Percentiles rank a stretch among this genome's conserved stretches.
Conservation (phyloP, 2,329 filamentous ascomycete genomes). For the Didymella sp. region DNA sequence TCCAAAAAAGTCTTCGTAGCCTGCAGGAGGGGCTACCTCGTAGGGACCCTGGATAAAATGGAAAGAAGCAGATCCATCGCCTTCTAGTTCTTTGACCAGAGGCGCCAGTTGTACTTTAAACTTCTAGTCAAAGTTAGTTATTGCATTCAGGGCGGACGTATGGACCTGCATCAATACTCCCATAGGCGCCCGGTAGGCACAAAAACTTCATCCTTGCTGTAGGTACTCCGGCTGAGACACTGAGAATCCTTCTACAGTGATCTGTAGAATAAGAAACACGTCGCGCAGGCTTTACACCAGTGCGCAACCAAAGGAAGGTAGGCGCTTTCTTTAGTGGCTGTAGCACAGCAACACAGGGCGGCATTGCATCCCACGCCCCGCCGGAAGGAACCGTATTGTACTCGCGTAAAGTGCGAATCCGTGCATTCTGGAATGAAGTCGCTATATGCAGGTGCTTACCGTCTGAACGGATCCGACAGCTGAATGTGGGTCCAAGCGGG, state of each 20-base stretch:
- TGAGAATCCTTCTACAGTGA: too few species aligned
- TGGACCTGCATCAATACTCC: conserved; percentile 32
- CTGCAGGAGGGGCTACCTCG: conserved; percentile 32
- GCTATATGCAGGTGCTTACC: background rate
- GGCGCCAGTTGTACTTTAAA: conserved; percentile 39
- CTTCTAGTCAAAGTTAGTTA: conserved; percentile 23
- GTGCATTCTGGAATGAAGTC: background rate
- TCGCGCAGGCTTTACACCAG: background rate
- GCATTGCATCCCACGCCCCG: background rate
- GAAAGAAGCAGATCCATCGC: conserved; percentile 29
- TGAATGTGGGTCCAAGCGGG: background rate
- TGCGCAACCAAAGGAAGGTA: background rate
- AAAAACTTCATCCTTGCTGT: conserved; percentile 27
- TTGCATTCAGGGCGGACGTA: background rate
- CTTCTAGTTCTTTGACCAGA: conserved; percentile 35
- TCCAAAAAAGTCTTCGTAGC: conserved; percentile 41
- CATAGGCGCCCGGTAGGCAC: conserved; percentile 37
- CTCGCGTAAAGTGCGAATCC: background rate
- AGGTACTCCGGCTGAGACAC: background rate
- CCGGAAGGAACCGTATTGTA: background rate
- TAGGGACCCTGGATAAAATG: conserved; percentile 38
- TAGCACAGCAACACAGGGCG: background rate
- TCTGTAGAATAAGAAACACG: too few species aligned
- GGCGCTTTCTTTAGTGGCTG: background rate
- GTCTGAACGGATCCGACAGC: background rate